phyloP scores from a whole-genome alignment of 495 filamentous ascomycete genomes.

The Aspergillus saccharolyticus region DNA sequence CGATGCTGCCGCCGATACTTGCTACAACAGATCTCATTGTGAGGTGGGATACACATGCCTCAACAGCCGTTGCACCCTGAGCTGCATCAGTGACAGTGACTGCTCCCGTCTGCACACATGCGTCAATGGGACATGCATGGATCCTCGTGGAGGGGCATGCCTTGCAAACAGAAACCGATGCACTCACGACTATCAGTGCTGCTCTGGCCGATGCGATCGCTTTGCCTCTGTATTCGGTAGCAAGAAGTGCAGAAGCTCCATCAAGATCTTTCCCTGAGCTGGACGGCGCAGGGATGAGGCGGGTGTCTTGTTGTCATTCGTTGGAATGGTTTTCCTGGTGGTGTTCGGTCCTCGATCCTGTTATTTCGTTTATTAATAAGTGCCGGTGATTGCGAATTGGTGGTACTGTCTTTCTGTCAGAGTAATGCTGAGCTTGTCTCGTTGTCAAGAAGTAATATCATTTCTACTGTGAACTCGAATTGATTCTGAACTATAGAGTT shows the following conservation, averaged over 20 bases:
- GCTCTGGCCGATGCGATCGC: constrained; percentile 11
- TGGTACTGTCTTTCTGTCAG: not conserved
- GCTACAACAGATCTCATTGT: constrained; percentile 5
- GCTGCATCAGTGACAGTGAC: constrained; percentile 6
- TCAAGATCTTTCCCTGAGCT: not conserved
- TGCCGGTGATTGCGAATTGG: not conserved
- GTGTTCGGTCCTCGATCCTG: not conserved
- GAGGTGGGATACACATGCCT: constrained; percentile 6
- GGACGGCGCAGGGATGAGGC: not conserved
- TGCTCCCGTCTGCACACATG: constrained; percentile 9
- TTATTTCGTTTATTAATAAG: not conserved
- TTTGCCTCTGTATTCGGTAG: not conserved
- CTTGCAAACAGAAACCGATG: constrained; percentile 1
- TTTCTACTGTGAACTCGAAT: not conserved
- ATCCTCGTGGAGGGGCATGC: not conserved
- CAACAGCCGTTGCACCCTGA: not conserved
- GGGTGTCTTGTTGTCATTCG: not conserved
- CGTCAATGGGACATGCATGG: not conserved
- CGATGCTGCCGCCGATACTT: not conserved
- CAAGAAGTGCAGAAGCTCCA: constrained; percentile 1
- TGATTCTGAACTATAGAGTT: too few relatives aligned
- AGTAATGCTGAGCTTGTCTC: not conserved
- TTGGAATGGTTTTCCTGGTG: not conserved
- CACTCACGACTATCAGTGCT: constrained; percentile 9
- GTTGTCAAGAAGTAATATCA: not conserved